These are phyloP conservation scores for Flueggea neowawraea DNA, from an alignment of 441 rosid genomes.

Conservation along the genomic window DNA sequence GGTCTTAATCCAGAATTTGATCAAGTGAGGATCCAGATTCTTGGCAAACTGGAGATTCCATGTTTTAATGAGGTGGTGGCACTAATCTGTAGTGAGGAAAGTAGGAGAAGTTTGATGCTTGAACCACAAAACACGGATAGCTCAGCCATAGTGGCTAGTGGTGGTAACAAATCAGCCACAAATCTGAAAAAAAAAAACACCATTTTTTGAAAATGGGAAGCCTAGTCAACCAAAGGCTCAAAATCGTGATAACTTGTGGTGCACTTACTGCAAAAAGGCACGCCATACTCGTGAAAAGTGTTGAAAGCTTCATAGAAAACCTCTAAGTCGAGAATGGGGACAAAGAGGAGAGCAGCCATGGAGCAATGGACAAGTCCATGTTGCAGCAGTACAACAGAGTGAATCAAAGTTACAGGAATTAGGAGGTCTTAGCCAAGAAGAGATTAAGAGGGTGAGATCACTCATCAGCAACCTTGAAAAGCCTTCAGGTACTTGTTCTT, in stretches of 20 bases:
- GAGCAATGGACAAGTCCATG: too few relatives aligned
- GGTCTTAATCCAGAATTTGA: slow-evolving; percentile 2
- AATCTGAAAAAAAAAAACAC: too few relatives aligned
- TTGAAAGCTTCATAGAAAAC: not conserved
- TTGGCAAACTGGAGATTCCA: slow-evolving; percentile 1
- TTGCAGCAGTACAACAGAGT: too few relatives aligned
- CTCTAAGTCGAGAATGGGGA: not conserved
- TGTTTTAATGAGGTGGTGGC: not conserved
- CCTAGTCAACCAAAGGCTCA: not conserved
- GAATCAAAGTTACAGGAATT: not conserved
- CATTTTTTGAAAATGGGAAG: not conserved
- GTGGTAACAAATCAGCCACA: not conserved
- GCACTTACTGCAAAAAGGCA: not conserved
- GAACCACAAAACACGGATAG: not conserved
- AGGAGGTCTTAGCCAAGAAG: not conserved
- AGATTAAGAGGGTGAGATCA: not conserved
- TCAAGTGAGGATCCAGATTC: slow-evolving; percentile 1
- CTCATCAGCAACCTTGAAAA: not conserved
- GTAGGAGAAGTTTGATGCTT: not conserved
- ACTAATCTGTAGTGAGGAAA: slow-evolving; percentile 1
- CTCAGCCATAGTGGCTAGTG: not conserved
- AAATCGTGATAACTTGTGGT: not conserved
- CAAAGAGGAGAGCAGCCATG: not conserved
- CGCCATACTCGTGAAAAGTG: not conserved
- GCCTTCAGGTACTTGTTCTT: not conserved